Evolutionary conservation across 2,329 filamentous ascomycete genomes (phyloP).

Genomic region (Biscogniauxia sp.): DNA sequence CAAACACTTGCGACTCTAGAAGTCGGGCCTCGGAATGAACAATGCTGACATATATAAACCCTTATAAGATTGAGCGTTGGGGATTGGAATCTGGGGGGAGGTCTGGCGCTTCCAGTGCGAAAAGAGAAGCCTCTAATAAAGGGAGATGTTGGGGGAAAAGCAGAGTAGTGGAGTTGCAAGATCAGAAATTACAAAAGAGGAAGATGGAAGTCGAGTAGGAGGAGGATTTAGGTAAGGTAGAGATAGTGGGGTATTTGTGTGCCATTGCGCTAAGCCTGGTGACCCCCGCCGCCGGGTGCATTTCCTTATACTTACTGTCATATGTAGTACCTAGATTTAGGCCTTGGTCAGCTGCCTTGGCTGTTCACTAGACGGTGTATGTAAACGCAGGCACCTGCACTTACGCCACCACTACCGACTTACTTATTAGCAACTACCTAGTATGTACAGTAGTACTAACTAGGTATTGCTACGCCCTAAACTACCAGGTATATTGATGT

Average conservation of each 20-base stretch:
- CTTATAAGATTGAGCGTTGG: not conserved
- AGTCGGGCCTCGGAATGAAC: not conserved
- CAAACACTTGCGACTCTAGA: not conserved
- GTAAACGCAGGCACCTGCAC: not conserved
- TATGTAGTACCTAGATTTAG: no score
- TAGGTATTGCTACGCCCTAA: no score
- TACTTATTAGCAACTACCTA: not conserved
- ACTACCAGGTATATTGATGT: not conserved
- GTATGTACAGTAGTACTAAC: no score
- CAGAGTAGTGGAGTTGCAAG: not conserved
- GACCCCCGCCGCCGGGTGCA: not conserved
- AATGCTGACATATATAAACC: not conserved
- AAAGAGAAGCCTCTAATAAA: not conserved
- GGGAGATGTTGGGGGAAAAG: no score
- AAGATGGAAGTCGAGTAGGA: not conserved
- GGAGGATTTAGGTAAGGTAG: not conserved
- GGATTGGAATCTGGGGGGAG: not conserved
- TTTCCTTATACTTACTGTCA: no score
- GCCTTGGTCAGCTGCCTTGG: not conserved
- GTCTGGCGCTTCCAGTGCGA: not conserved
- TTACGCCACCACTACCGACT: not conserved
- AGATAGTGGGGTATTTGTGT: not conserved
- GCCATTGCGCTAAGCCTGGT: not conserved
- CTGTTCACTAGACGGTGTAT: not conserved
- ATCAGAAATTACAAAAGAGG: not conserved